Conservation (phyloP, 768 basidiomycete species). For the Pleurotus citrinopileatus region DNA sequence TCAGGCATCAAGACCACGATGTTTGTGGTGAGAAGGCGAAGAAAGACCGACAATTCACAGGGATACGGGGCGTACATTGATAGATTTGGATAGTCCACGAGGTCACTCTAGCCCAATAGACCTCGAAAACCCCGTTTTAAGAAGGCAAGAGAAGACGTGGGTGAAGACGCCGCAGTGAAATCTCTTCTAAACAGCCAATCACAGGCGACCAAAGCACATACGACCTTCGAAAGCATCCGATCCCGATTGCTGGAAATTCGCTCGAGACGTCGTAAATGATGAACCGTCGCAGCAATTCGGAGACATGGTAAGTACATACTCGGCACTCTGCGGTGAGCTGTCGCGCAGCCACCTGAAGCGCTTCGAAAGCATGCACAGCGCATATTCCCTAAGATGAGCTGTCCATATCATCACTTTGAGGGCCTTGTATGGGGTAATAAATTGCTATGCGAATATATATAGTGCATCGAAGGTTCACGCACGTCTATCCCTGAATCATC, state of each 20-base stretch:
- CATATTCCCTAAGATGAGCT: background rate
- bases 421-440: background rate
- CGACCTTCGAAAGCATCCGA: conserved; percentile 1
- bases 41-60: conserved; percentile 9
- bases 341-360: too few relatives aligned
- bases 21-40: conserved; percentile 7
- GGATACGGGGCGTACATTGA: background rate
- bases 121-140: background rate
- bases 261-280: background rate
- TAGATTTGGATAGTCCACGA: background rate
- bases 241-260: background rate
- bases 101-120: background rate
- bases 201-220: conserved; percentile 1
- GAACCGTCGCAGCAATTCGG: background rate
- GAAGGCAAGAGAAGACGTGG: background rate
- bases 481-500: conserved; percentile 4
- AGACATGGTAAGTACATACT: too few relatives aligned
- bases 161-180: background rate
- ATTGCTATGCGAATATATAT: background rate
- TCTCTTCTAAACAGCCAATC: background rate
- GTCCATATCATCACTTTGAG: background rate
- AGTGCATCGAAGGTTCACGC: background rate
- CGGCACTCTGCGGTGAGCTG: too few relatives aligned
- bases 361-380: too few relatives aligned
- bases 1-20: background rate